Conservation (phyloP, 352 stramenopile genomes). For the Blastocystis sp. region DNA sequence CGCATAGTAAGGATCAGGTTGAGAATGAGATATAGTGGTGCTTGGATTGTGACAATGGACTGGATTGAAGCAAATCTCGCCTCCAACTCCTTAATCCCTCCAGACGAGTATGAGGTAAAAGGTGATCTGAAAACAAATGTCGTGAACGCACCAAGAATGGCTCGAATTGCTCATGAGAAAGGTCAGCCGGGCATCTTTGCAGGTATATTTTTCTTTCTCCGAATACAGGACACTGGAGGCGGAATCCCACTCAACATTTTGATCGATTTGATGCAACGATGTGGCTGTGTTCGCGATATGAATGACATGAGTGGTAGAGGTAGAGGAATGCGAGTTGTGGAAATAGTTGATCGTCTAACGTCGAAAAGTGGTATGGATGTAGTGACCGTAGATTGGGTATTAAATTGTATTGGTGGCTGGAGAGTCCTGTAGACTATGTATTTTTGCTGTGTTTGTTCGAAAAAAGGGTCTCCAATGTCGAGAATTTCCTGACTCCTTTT, state of each 20-base stretch:
- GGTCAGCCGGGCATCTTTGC: conserved; percentile 25
- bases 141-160: background rate
- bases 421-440: conserved; percentile 43
- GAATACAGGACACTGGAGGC: conserved; percentile 21
- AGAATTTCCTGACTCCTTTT: too few relatives aligned
- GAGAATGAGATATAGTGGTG: conserved; percentile 7
- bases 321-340: conserved; percentile 6
- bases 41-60: conserved; percentile 60
- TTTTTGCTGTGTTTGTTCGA: conserved; percentile 17
- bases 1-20: background rate
- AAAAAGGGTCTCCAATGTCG: too few relatives aligned
- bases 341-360: conserved; percentile 47
- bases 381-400: conserved; percentile 52
- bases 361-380: conserved; percentile 37
- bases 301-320: conserved; percentile 18
- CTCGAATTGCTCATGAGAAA: conserved; percentile 46
- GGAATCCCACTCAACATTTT: conserved; percentile 62
- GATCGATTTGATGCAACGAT: conserved; percentile 61
- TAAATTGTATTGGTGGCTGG: conserved; percentile 62
- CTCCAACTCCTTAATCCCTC: background rate
- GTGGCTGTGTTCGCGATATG: conserved; percentile 27
- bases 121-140: conserved; percentile 50
- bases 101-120: conserved; percentile 24
- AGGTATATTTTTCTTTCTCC: conserved; percentile 57
- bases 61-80: conserved; percentile 48